Conservation (phyloP, 805 yeast genomes). For the Maudiozyma bulderi region DNA sequence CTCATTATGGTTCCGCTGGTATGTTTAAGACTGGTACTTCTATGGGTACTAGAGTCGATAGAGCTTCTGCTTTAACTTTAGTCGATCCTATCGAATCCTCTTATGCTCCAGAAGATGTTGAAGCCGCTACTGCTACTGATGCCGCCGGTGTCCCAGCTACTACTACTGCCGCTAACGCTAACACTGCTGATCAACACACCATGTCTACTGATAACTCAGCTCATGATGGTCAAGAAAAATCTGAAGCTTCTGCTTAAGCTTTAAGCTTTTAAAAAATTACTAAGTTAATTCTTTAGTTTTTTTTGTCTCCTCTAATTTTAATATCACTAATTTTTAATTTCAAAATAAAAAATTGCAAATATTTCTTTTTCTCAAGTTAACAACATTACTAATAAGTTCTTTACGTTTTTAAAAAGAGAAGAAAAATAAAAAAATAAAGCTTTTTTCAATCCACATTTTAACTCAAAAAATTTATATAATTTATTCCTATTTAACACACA, state of each 20-base stretch:
- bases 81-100: constrained; percentile 5
- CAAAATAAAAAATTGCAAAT: not conserved
- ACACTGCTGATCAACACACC: constrained; percentile 6
- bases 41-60: constrained; percentile 15
- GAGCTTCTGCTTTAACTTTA: constrained; percentile 17
- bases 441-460: too few species aligned
- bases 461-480: too few species aligned
- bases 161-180: not conserved
- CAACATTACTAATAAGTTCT: too few species aligned
- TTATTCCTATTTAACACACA: not conserved
- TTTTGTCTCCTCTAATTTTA: not conserved
- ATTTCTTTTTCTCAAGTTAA: too few species aligned
- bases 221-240: constrained; percentile 7
- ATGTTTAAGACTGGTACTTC: constrained; percentile 14
- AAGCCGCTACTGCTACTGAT: constrained; percentile 3
- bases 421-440: too few species aligned
- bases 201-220: constrained; percentile 6
- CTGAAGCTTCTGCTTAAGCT: constrained; percentile 1
- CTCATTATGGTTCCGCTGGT: constrained; percentile 15
- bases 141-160: not conserved
- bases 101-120: constrained; percentile 3
- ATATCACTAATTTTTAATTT: not conserved
- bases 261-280: not conserved
- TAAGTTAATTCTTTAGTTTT: not conserved
- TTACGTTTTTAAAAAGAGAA: too few species aligned